A percentile compares a stretch with the other conserved stretches of the same genome.
Evolutionary conservation across 75 land plant genomes (phyloP).

Genomic region (Pinus tabuliformis): DNA sequence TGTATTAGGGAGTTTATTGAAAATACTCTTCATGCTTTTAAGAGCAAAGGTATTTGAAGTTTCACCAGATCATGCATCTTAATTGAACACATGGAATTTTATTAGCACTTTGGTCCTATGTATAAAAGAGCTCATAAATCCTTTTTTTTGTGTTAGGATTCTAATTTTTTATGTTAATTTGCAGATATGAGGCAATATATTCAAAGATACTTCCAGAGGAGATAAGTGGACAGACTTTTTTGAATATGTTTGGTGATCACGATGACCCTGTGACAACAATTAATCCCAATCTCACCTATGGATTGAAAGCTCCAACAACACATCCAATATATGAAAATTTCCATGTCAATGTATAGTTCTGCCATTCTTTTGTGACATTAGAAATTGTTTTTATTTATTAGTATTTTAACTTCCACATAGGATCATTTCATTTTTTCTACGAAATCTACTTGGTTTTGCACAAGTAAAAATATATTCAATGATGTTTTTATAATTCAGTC

Average conservation of each 20-base stretch:
- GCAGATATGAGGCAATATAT: constrained; percentile 77
- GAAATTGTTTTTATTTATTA: neutral
- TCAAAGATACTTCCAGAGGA: constrained; percentile 55
- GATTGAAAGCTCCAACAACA: constrained; percentile 64
- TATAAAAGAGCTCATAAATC: neutral
- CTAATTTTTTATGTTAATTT: neutral
- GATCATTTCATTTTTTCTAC: neutral
- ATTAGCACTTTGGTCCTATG: neutral
- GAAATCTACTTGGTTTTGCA: neutral
- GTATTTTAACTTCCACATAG: neutral
- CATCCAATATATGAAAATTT: constrained; percentile 93
- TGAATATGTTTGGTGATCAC: constrained; percentile 65
- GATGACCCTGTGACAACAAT: constrained; percentile 75
- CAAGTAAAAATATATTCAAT: neutral
- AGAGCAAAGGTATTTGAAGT: neutral
- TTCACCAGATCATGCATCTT: neutral
- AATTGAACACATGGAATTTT: neutral
- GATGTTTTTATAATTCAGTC: neutral
- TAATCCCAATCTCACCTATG: constrained; percentile 45
- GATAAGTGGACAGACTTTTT: constrained; percentile 62
- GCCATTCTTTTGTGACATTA: neutral
- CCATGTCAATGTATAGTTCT: constrained; percentile 66
- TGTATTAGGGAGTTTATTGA: neutral
- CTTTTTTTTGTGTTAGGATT: neutral
- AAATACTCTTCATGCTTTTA: neutral